Percentiles rank a stretch among this genome's conserved stretches.
Conservation (phyloP, 805 yeast genomes). For the Blastobotrys americana region DNA sequence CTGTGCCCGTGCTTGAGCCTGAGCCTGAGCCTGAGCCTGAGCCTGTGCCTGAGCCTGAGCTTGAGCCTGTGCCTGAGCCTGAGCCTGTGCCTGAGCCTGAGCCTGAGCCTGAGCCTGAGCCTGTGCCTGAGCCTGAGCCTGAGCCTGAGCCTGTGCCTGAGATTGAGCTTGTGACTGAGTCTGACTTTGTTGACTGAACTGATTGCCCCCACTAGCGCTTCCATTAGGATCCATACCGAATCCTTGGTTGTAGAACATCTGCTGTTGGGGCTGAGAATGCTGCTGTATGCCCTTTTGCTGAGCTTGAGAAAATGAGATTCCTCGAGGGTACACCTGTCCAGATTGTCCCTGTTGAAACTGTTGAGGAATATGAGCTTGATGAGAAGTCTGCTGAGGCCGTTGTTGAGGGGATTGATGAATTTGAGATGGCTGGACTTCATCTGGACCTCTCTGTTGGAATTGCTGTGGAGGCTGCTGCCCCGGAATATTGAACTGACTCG, state of each 20-base stretch:
- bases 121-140: background rate
- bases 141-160: conserved; percentile 4
- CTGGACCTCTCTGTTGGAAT: background rate
- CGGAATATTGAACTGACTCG: conserved; percentile 12
- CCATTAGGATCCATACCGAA: background rate
- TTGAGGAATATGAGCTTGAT: conserved; percentile 15
- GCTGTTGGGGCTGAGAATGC: conserved; percentile 14
- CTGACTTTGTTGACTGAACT: conserved; percentile 9
- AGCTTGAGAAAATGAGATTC: conserved; percentile 7
- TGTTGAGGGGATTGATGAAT: conserved; percentile 16
- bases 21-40: conserved; percentile 5
- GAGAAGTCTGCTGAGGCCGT: conserved; percentile 5
- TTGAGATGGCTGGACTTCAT: conserved; percentile 6
- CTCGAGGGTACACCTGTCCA: conserved; percentile 15
- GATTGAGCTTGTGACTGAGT: conserved; percentile 25
- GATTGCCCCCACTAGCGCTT: conserved; percentile 10
- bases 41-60: conserved; percentile 2
- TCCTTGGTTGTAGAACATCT: conserved; percentile 2
- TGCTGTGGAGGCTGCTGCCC: background rate
- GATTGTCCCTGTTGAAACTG: conserved; percentile 19
- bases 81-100: background rate
- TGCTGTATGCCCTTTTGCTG: conserved; percentile 6
- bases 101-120: background rate
- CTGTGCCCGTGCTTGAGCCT: conserved; percentile 8
- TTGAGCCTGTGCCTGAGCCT: background rate